phyloP scores from a whole-genome alignment of 352 stramenopile genomes.

The Pythium monospermum region DNA sequence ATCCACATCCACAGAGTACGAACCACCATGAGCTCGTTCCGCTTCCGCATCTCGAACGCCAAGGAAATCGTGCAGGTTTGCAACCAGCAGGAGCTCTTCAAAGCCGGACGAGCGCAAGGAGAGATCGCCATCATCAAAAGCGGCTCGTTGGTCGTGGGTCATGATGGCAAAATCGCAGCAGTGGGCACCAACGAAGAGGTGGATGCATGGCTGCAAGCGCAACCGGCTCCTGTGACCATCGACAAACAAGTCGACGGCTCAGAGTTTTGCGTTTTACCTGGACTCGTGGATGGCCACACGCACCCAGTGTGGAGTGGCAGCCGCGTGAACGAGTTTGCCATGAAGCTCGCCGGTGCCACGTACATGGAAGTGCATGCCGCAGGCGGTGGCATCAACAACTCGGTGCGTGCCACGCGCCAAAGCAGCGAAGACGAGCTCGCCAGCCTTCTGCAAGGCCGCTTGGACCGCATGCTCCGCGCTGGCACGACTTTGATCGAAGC shows the following conservation, averaged over 20 bases:
- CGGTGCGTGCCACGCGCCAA: slow-evolving; percentile 60
- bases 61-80: slow-evolving; percentile 74
- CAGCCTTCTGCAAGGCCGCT: slow-evolving; percentile 35
- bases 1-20: neutral
- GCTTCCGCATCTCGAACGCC: slow-evolving; percentile 57
- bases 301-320: slow-evolving; percentile 83
- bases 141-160: slow-evolving; percentile 53
- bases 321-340: slow-evolving; percentile 82
- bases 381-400: slow-evolving; percentile 76
- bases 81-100: slow-evolving; percentile 51
- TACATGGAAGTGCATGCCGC: slow-evolving; percentile 84
- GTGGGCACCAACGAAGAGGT: slow-evolving; percentile 57
- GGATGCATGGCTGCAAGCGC: slow-evolving; percentile 40
- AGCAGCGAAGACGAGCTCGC: slow-evolving; percentile 63
- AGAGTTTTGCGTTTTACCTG: slow-evolving; percentile 64
- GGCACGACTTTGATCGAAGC: slow-evolving; percentile 77
- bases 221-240: slow-evolving; percentile 62
- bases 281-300: slow-evolving; percentile 80
- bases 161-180: slow-evolving; percentile 48
- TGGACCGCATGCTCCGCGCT: slow-evolving; percentile 71
- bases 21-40: slow-evolving; percentile 62
- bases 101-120: slow-evolving; percentile 54
- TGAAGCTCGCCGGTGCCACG: slow-evolving; percentile 81
- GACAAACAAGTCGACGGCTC: slow-evolving; percentile 66
- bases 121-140: slow-evolving; percentile 55